Evolutionary conservation across 116 monocot genomes (phyloP), one percentile per base, ranked within the genome.

Genomic region (Trichopus zeylanicus): DNA sequence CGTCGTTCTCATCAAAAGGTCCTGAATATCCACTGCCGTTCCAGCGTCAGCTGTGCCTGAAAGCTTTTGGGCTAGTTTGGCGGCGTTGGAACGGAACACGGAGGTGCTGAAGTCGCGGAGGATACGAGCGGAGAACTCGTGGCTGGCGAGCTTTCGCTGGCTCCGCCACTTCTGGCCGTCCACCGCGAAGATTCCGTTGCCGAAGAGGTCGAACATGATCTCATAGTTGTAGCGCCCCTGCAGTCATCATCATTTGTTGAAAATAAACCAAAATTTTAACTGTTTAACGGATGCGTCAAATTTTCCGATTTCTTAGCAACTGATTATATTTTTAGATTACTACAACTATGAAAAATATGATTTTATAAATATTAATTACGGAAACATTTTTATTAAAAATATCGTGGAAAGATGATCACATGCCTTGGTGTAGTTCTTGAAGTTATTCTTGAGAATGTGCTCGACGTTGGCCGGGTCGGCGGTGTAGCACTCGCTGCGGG

Each of bases 381-480:
- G 0, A 10, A 21, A 3, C 3, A 18, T 10, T n/a, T 24, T 16
- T 46, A 7, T 4, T 13, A 7, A 18, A 1, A 49, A 18, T 9
- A 24, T 3, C 1, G 5, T 25, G 10, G 39, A 15, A 7, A 7
- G 12, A 49, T 16, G 3, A 6, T 22, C 6, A n/a, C 21, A 38
- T 13, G 80, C 88, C 88, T 80, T 88, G 67, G 51, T 64, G 59
- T 83, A 88, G 38, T 88, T 88, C 47, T 55, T 39, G 74, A 88
- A 88, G 66, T 71, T 80, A 52, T 67, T 71, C 62, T 71, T 76
- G 55, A 88, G 73, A 19, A 88, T 66, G 59, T 88, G 61, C 66
- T 88, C 83, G 37, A 88, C 27, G 56, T 77, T 74, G 55, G 64
- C 73, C 3, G 88, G 83, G 47, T 77, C 74, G 7, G 63, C 27